Evolutionary conservation across 2,329 filamentous ascomycete species (phyloP), one percentile per base, ranked within the genome.

Genomic region (Alternaria sp.): DNA sequence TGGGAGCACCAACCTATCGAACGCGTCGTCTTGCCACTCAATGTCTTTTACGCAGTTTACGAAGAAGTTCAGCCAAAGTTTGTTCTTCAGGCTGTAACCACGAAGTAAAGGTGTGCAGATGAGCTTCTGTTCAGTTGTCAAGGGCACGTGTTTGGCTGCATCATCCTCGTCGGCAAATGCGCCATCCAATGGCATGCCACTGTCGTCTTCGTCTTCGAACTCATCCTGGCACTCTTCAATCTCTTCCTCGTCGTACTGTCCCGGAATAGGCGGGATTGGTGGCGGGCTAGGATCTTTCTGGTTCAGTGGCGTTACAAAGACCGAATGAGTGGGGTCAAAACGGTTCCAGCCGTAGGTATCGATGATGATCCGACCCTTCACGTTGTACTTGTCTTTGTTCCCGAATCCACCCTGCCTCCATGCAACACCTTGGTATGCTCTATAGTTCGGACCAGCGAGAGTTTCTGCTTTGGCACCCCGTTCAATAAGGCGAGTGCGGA

Each of bases 311-410:
- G 73, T 71, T 11, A 81, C 76, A 58, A 76, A 83, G 69, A 83
- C 69, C 10, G 77, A 69, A 19, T 74, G 66, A 61, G 81, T 77
- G 0, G 84, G 82, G 40, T 85, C 81, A 73, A 85, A 86, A 2
- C 73, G 75, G 44, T 80, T 88, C 87, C 58, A 86, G 40, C 84
- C 85, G 32, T 84, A 81, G 0, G 81, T 81, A 63, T 87, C 85
- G 49, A 87, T 83, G 45, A 87, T 81, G 25, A 87, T 81, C 19
- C 84, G 52, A 30, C 83, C 83, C 61, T 83, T 83, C 62, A 86
- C 73, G 61, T 77, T 79, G 62, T 80, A 81, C 62, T 82, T 82
- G 64, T 82, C 79, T 62, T 74, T 78, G 15, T 67, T 68, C 5
- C 75, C 75, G 26, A 77, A 74, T 6, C 72, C 65, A 6, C 77